These are phyloP conservation scores for Pneumocystis murina DNA, from an alignment of 1,139 yeast species.

Conservation along the genomic window DNA sequence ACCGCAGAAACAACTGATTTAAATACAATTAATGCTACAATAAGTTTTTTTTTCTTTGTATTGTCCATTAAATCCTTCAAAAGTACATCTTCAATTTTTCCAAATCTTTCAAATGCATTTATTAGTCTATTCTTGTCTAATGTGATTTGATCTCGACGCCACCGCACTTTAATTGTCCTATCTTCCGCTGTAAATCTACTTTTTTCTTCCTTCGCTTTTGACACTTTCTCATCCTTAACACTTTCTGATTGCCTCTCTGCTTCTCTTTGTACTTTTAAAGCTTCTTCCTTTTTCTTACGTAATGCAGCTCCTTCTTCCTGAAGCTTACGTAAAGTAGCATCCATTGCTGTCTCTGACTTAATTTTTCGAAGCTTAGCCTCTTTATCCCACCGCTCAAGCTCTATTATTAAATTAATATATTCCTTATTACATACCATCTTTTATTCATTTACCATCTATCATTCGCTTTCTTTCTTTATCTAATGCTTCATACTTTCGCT, in stretches of 20 bases:
- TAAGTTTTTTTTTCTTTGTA: background rate
- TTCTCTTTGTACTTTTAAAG: background rate
- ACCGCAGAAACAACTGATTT: background rate
- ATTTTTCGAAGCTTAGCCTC: conserved; percentile 12
- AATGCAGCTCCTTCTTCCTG: conserved; percentile 5
- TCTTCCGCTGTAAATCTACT: conserved; percentile 6
- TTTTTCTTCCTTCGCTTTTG: background rate
- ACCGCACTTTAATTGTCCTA: conserved; percentile 10
- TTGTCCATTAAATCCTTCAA: background rate
- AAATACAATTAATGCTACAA: conserved; percentile 3
- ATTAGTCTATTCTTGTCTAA: background rate
- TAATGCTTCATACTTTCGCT: conserved; percentile 15
- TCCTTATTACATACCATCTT: background rate
- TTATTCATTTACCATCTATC: conserved; percentile 13
- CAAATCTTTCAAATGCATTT: conserved; percentile 7
- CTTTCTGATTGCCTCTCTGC: conserved; percentile 1
- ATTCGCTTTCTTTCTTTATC: conserved; percentile 17
- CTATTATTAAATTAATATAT: conserved; percentile 6
- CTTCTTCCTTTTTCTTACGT: conserved; percentile 6
- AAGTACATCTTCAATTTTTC: conserved; percentile 6
- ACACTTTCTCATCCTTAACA: background rate
- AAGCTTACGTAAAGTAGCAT: conserved; percentile 3
- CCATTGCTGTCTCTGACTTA: conserved; percentile 2
- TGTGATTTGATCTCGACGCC: conserved; percentile 1
- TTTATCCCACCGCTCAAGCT: conserved; percentile 21